phyloP scores from a whole-genome alignment of 495 filamentous ascomycete species.

The Pyrenula aspistea region DNA sequence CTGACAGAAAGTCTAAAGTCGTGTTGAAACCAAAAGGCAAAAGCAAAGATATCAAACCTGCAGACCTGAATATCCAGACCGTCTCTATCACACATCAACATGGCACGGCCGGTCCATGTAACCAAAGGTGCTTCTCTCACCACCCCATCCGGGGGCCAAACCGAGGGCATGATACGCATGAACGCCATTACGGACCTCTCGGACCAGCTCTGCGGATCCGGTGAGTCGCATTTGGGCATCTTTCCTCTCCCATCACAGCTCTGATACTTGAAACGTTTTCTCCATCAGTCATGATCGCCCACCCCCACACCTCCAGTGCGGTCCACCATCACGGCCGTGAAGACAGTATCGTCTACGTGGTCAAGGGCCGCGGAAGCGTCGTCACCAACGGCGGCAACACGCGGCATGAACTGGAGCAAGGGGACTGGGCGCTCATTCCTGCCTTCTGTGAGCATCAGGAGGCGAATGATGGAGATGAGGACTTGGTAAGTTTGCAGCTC shows the following conservation, averaged over 20 bases:
- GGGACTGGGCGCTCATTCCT: constrained; percentile 55
- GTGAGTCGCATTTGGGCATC: background rate
- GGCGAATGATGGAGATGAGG: constrained; percentile 48
- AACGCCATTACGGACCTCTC: background rate
- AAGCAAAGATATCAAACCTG: too few species aligned
- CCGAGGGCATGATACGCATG: background rate
- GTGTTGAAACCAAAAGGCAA: too few species aligned
- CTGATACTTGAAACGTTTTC: background rate
- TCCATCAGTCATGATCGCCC: constrained; percentile 35
- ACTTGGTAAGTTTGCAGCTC: constrained; percentile 28
- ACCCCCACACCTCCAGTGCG: constrained; percentile 36
- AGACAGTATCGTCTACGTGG: constrained; percentile 43
- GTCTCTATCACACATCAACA: background rate
- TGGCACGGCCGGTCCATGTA: background rate
- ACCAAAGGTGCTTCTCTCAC: background rate
- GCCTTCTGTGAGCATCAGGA: constrained; percentile 54
- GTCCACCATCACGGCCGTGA: constrained; percentile 43
- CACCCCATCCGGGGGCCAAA: background rate
- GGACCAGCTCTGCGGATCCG: background rate
- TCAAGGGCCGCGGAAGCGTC: constrained; percentile 32
- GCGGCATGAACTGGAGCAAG: constrained; percentile 39
- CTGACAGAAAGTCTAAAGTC: too few species aligned
- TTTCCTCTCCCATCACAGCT: background rate
- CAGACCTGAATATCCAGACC: background rate
- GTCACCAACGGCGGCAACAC: constrained; percentile 30